Conservation (phyloP, 2,329 filamentous ascomycete genomes). For the Trematosphaeria pertusa region DNA sequence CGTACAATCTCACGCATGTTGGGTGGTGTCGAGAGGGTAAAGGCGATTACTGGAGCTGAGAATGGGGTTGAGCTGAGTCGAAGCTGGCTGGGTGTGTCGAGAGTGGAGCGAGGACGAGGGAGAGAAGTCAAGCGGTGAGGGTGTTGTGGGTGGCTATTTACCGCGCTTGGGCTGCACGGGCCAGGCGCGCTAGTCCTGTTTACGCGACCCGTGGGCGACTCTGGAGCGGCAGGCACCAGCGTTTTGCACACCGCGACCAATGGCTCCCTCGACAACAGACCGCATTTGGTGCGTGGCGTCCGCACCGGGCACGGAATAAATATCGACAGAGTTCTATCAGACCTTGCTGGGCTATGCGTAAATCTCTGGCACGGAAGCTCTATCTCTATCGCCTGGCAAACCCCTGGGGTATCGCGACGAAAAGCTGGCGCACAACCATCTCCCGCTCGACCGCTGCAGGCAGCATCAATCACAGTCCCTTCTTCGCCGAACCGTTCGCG, state of each 20-base stretch:
- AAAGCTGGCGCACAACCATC: too few relatives aligned
- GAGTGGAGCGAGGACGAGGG: slow-evolving; percentile 36
- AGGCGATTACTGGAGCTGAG: slow-evolving; percentile 37
- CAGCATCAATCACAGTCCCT: slow-evolving; percentile 31
- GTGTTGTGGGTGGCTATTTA: slow-evolving; percentile 36
- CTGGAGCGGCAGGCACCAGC: slow-evolving; percentile 20
- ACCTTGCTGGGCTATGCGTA: too few relatives aligned
- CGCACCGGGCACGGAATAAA: too few relatives aligned
- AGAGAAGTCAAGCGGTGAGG: slow-evolving; percentile 40
- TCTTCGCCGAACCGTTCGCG: slow-evolving; percentile 39
- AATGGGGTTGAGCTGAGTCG: slow-evolving; percentile 37
- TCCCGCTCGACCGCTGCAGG: too few relatives aligned
- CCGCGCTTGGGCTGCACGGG: slow-evolving; percentile 25
- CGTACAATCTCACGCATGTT: slow-evolving; percentile 75
- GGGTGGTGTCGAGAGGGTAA: slow-evolving; percentile 36
- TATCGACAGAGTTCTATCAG: too few relatives aligned
- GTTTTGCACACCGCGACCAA: slow-evolving; percentile 1
- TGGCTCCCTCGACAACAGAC: not conserved
- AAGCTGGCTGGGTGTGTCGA: slow-evolving; percentile 35
- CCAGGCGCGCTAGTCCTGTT: slow-evolving; percentile 23
- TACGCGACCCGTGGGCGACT: slow-evolving; percentile 13
- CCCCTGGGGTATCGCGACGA: too few relatives aligned
- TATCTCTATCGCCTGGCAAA: too few relatives aligned
- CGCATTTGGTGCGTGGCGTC: too few relatives aligned
- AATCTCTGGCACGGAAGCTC: too few relatives aligned